Conservation (phyloP, 768 basidiomycete species). For the Tulasnella sp. region DNA sequence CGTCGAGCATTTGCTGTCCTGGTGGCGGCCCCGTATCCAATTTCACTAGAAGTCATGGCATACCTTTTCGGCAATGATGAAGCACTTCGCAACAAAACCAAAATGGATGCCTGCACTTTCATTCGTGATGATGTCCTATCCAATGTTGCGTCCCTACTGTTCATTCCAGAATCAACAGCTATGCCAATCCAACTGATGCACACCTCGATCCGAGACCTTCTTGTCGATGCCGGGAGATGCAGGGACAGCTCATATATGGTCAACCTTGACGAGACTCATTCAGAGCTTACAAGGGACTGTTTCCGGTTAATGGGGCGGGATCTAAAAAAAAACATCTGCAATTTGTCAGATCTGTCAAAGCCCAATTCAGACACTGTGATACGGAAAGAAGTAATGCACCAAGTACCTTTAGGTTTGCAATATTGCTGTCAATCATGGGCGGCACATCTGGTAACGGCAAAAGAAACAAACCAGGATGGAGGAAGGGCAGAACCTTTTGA, state of each 20-base stretch:
- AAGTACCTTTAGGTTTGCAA: background rate
- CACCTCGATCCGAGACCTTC: too few relatives aligned
- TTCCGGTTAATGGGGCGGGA: background rate
- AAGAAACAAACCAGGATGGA: background rate
- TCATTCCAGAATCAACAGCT: too few relatives aligned
- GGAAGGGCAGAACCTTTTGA: background rate
- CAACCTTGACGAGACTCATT: background rate
- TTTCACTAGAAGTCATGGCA: too few relatives aligned
- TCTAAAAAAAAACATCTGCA: background rate
- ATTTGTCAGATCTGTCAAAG: too few relatives aligned
- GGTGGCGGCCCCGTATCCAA: too few relatives aligned
- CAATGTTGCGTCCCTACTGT: too few relatives aligned
- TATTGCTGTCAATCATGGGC: background rate
- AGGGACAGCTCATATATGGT: background rate
- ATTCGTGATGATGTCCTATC: background rate
- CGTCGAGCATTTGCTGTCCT: background rate
- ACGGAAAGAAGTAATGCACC: background rate
- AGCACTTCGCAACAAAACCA: background rate
- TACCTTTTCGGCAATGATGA: background rate
- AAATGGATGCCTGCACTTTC: background rate
- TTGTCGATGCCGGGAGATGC: too few relatives aligned
- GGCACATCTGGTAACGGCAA: background rate
- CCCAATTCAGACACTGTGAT: background rate
- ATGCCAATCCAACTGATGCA: too few relatives aligned
- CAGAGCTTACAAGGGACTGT: too few relatives aligned